Evolutionary conservation across 2,329 filamentous ascomycete species (phyloP).

Genomic region (Trichophyton verrucosum): DNA sequence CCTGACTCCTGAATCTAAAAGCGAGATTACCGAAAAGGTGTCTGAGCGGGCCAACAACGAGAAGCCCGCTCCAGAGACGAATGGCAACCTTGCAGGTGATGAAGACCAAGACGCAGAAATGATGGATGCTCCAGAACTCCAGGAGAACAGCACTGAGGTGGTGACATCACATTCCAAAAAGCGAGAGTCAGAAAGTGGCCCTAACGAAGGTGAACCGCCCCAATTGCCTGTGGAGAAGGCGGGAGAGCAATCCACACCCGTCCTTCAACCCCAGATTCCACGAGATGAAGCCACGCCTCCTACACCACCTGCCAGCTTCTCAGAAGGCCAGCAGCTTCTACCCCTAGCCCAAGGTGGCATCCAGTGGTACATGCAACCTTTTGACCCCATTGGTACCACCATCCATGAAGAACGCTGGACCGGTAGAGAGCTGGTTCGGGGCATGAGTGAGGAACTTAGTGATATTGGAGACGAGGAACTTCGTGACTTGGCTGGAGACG

Average conservation of each 20-base stretch:
- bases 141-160: not conserved
- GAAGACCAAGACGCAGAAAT: not conserved
- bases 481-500: constrained; percentile 52
- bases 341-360: constrained; percentile 61
- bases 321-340: constrained; percentile 29
- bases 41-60: not conserved
- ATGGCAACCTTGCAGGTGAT: not conserved
- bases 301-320: constrained; percentile 31
- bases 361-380: constrained; percentile 75
- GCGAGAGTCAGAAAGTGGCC: not conserved
- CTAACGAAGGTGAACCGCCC: constrained; percentile 1
- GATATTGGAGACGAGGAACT: constrained; percentile 88
- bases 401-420: constrained; percentile 63
- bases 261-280: constrained; percentile 29
- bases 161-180: not conserved
- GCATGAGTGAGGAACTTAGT: constrained; percentile 74
- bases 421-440: constrained; percentile 56
- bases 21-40: not conserved
- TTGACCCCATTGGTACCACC: constrained; percentile 68
- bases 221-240: constrained; percentile 2
- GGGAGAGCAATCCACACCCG: not conserved
- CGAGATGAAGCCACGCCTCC: constrained; percentile 29
- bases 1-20: not conserved
- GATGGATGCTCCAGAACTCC: not conserved
- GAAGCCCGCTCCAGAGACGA: not conserved